Conservation (phyloP, 306 rosid species). For the Cyclanthera cordifolia region DNA sequence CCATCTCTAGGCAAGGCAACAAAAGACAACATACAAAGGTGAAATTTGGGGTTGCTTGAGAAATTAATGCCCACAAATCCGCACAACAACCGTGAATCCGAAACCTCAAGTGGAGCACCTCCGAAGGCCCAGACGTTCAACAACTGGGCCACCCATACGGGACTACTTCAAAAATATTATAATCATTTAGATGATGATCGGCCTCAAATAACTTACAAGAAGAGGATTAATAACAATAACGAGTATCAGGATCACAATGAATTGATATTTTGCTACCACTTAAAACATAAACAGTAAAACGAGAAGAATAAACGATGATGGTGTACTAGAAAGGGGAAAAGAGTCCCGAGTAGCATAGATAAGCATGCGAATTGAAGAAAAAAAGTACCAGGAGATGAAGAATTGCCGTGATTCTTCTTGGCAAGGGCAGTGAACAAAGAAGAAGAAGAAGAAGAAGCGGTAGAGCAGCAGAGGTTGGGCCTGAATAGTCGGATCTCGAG, state of each 20-base stretch:
- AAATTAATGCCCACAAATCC: too few relatives aligned
- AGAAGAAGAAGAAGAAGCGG: constrained; percentile 23
- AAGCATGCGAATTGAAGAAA: not conserved
- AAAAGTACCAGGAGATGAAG: constrained; percentile 40
- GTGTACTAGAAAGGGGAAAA: not conserved
- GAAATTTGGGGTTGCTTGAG: too few relatives aligned
- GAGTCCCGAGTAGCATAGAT: not conserved
- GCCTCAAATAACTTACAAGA: not conserved
- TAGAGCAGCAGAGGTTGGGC: constrained; percentile 23
- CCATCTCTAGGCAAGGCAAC: too few relatives aligned
- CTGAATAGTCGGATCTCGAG: constrained; percentile 37
- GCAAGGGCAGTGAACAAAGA: constrained; percentile 41
- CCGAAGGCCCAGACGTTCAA: too few relatives aligned
- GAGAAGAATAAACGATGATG: not conserved
- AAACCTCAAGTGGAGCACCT: too few relatives aligned
- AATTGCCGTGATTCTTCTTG: constrained; percentile 53
- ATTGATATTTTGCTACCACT: not conserved
- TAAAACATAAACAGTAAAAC: not conserved
- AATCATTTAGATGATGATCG: not conserved
- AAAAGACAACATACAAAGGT: too few relatives aligned
- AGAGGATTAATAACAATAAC: not conserved
- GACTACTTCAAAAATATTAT: not conserved
- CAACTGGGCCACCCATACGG: too few relatives aligned
- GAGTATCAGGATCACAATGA: not conserved
- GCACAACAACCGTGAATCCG: too few relatives aligned